Evolutionary conservation across 202 grass and related monocot species (phyloP), one percentile per base, ranked within the genome.

Genomic region (Zizania palustris): DNA sequence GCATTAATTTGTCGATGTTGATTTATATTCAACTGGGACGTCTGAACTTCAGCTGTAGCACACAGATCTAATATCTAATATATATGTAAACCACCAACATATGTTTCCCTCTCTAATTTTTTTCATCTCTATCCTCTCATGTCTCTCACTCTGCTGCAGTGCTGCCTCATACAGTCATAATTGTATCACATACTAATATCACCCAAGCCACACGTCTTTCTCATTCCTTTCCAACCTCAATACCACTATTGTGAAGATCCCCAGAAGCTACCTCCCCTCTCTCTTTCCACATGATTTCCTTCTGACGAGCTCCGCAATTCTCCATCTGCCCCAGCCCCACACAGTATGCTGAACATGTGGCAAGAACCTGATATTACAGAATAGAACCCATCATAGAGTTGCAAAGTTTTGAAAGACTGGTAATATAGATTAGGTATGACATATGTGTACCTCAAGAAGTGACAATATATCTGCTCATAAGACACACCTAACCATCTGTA

Each of bases 231-330:
- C 38, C 18, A 44, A 28, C n/a, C 40, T 70, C 58, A 43, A 45
- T 79, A 55, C 50, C 54, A 70, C 60, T 45, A 19, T 16, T 63
- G 73, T 73, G 21, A 63, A 84, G 48, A 22, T 44, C 33, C 76
- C 62, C 56, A 80, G 51, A 61, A 48, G 43, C 33, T 33, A 74
- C 43, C 58, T 74, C 22, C 49, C 3, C 11, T 60, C 14, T 62
- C 3, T 45, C 43, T 64, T 53, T 54, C 14, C 21, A 28, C 21
- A 64, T 39, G 54, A 40, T 73, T 78, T 63, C 34, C 8, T 68
- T 35, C 56, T 11, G 22, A 67, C 40, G 28, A 60, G 36, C 49
- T 49, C n/a, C 20, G 35, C 1, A 45, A 63, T 79, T 78, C 28
- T 75, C 41, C 76, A 43, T 68, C 35, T 51, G 60, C 43, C 83